Conservation (phyloP, 2,329 filamentous ascomycete species). For the Trichoderma polysporum region DNA sequence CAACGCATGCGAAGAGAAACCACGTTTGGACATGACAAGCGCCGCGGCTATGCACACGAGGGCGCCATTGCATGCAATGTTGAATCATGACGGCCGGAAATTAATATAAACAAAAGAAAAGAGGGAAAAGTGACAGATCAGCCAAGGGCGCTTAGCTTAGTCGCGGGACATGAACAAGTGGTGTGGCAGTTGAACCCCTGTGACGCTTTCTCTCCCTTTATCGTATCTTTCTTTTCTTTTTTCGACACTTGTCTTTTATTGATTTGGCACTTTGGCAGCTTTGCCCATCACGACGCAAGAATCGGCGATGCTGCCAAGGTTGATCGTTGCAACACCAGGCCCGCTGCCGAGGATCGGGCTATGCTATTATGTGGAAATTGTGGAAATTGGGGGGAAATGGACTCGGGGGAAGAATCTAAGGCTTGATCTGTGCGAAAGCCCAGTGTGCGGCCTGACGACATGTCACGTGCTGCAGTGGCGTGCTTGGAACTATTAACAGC, state of each 20-base stretch:
- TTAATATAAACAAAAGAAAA: not conserved
- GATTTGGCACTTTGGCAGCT: not conserved
- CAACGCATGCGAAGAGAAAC: not conserved
- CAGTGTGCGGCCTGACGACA: not conserved
- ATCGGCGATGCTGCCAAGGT: not conserved
- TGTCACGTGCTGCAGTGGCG: conserved; percentile 11
- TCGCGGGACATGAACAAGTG: not conserved
- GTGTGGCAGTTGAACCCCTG: no score
- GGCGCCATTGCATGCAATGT: not conserved
- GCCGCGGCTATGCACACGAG: not conserved
- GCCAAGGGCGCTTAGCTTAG: not conserved
- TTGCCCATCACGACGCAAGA: not conserved
- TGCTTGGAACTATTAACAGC: not conserved
- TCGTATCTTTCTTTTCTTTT: no score
- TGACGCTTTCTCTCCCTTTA: not conserved
- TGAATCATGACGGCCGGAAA: not conserved
- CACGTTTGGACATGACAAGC: not conserved
- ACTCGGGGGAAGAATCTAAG: not conserved
- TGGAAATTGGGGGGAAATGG: not conserved
- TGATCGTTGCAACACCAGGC: not conserved
- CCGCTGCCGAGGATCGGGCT: not conserved
- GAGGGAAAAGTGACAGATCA: not conserved
- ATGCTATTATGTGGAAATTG: conserved; percentile 2
- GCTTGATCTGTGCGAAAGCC: not conserved
- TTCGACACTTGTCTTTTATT: not conserved